Conservation (phyloP, 1,284 basidiomycete genomes). For the Cryptococcus sp. region DNA sequence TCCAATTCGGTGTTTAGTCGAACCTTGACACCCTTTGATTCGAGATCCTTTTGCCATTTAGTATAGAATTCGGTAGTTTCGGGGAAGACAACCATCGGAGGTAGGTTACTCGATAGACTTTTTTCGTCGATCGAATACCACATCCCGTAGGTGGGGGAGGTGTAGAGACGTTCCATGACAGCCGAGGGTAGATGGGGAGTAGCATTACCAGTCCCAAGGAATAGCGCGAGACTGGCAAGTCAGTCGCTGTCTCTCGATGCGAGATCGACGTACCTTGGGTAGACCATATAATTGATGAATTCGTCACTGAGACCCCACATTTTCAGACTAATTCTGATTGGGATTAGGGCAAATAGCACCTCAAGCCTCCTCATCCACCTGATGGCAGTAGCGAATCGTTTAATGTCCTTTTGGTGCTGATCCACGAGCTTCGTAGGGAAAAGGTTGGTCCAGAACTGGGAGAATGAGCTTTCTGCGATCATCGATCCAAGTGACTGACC, state of each 20-base stretch:
- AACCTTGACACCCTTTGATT: constrained; percentile 42
- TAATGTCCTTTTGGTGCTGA: constrained; percentile 55
- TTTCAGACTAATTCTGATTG: constrained; percentile 57
- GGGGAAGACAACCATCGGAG: constrained; percentile 51
- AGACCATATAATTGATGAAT: constrained; percentile 48
- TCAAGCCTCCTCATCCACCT: constrained; percentile 56
- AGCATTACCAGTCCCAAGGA: constrained; percentile 49
- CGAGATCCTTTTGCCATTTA: constrained; percentile 44
- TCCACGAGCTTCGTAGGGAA: constrained; percentile 58
- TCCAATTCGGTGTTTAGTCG: constrained; percentile 48
- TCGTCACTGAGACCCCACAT: constrained; percentile 59
- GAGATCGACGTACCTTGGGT: constrained; percentile 32
- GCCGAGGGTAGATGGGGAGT: constrained; percentile 47
- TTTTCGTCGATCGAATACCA: constrained; percentile 48
- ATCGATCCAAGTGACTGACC: constrained; percentile 14
- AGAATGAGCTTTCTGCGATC: neutral
- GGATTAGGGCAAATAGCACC: constrained; percentile 57
- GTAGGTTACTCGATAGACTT: constrained; percentile 43
- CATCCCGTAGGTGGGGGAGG: constrained; percentile 50
- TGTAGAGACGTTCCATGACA: constrained; percentile 50
- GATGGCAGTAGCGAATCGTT: constrained; percentile 57
- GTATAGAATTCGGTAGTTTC: constrained; percentile 46
- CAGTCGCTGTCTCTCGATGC: neutral
- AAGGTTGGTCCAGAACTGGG: constrained; percentile 62
- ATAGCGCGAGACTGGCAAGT: constrained; percentile 37